phyloP scores from a whole-genome alignment of 2,329 filamentous ascomycete species.

The Aspergillus tamarii region DNA sequence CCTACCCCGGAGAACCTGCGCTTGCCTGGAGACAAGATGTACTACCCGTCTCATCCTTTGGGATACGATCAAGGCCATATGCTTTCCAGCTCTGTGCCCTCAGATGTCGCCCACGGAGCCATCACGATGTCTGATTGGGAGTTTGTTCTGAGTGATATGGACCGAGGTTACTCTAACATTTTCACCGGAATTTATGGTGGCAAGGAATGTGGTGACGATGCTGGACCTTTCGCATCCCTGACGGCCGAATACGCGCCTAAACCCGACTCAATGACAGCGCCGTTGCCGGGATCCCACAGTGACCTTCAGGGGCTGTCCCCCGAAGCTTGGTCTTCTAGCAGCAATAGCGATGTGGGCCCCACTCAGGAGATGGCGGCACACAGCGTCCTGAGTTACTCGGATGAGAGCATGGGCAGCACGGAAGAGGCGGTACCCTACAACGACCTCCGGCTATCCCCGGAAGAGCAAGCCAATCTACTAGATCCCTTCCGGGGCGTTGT shows the following conservation, averaged over 20 bases:
- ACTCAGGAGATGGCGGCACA: slow-evolving; percentile 44
- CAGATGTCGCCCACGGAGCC: slow-evolving; percentile 35
- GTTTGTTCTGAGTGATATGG: slow-evolving; percentile 75
- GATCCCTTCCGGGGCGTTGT: slow-evolving; percentile 43
- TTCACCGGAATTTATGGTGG: slow-evolving; percentile 57
- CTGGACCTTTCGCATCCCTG: slow-evolving; percentile 39
- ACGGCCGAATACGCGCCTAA: slow-evolving; percentile 37
- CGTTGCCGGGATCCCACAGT: slow-evolving; percentile 22
- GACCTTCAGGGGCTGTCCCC: slow-evolving; percentile 43
- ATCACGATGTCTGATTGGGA: slow-evolving; percentile 78
- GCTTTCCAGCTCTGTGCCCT: slow-evolving; percentile 50
- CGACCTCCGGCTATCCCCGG: slow-evolving; percentile 29
- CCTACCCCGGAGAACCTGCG: slow-evolving; percentile 26
- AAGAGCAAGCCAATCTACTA: slow-evolving; percentile 33
- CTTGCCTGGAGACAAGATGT: slow-evolving; percentile 21
- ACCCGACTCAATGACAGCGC: slow-evolving; percentile 23
- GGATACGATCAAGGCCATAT: slow-evolving; percentile 32
- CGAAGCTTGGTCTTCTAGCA: slow-evolving; percentile 43
- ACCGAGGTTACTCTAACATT: slow-evolving; percentile 79
- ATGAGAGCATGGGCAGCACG: slow-evolving; percentile 61
- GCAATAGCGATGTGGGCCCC: slow-evolving; percentile 39
- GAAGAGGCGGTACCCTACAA: slow-evolving; percentile 45
- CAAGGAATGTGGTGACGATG: slow-evolving; percentile 43
- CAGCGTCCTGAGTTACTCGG: slow-evolving; percentile 63
- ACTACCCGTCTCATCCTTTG: slow-evolving; percentile 54